Percentiles rank a stretch among this genome's conserved stretches.
These are phyloP conservation scores for Venturia carpophila DNA, from an alignment of 2,329 filamentous ascomycete genomes.

Conservation along the genomic window DNA sequence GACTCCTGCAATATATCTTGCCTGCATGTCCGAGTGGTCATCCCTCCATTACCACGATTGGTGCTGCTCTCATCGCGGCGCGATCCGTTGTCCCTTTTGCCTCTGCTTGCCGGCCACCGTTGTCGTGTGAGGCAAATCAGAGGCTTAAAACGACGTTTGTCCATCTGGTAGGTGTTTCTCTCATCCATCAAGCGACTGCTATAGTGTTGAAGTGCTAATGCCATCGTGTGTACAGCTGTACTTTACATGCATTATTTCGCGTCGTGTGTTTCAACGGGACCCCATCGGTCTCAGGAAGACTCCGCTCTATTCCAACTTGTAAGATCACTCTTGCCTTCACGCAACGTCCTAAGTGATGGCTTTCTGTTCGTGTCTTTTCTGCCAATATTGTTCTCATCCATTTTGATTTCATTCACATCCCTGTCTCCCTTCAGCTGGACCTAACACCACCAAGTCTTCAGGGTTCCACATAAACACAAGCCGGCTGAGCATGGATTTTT, in stretches of 20 bases:
- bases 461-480: slow-evolving; percentile 2
- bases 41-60: background rate
- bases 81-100: background rate
- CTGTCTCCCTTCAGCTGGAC: background rate
- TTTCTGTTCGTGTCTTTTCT: background rate
- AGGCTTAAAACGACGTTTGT: background rate
- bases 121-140: background rate
- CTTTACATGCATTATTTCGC: slow-evolving; percentile 1
- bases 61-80: background rate
- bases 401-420: background rate
- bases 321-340: background rate
- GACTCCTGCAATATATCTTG: background rate
- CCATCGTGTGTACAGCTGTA: background rate
- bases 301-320: background rate
- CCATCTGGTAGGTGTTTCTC: background rate
- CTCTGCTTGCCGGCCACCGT: background rate
- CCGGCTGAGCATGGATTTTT: slow-evolving; percentile 5
- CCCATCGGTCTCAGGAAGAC: slow-evolving; percentile 2
- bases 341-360: background rate
- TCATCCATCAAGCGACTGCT: background rate
- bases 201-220: background rate
- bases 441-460: slow-evolving; percentile 11
- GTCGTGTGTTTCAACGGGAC: background rate
- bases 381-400: background rate
- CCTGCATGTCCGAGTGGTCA: background rate